phyloP scores from a whole-genome alignment of 768 basidiomycete genomes.

The Termitomyces sp. region DNA sequence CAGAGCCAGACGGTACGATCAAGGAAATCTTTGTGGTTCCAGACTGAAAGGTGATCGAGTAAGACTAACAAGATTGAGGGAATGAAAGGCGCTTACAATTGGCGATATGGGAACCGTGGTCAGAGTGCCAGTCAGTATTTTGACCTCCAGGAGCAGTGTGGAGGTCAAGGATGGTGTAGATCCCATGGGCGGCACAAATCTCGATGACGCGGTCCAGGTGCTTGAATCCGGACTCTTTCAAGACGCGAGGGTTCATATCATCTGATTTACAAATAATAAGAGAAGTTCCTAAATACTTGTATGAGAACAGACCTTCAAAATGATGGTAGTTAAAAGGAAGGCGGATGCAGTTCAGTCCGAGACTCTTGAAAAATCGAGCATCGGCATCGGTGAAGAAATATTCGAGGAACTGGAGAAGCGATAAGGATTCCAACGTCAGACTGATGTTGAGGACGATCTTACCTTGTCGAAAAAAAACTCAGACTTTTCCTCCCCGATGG shows the following conservation, averaged over 20 bases:
- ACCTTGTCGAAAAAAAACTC: constrained; percentile 86
- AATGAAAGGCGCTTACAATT: constrained; percentile 36
- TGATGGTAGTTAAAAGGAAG: constrained; percentile 73
- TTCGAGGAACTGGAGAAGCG: constrained; percentile 59
- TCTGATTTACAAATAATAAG: constrained; percentile 27
- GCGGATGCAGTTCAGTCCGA: constrained; percentile 79
- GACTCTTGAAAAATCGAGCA: constrained; percentile 71
- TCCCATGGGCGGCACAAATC: constrained; percentile 69
- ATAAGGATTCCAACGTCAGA: not conserved
- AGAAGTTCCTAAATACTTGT: not conserved
- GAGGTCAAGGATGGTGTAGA: constrained; percentile 79
- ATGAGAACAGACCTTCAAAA: constrained; percentile 47
- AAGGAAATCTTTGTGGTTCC: constrained; percentile 84
- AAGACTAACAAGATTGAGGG: not conserved
- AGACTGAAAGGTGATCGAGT: constrained; percentile 39
- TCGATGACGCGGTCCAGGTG: constrained; percentile 82
- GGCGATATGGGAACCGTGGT: constrained; percentile 65
- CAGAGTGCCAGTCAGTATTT: constrained; percentile 79
- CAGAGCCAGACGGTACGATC: constrained; percentile 77
- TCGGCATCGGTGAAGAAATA: constrained; percentile 80
- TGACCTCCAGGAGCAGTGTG: constrained; percentile 76
- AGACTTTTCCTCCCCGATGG: constrained; percentile 64
- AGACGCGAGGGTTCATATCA: constrained; percentile 75
- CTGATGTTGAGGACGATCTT: constrained; percentile 2
- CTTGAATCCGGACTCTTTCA: constrained; percentile 72